Conservation (phyloP, 148 eudicot genomes). For the Rhododendron henanense region DNA sequence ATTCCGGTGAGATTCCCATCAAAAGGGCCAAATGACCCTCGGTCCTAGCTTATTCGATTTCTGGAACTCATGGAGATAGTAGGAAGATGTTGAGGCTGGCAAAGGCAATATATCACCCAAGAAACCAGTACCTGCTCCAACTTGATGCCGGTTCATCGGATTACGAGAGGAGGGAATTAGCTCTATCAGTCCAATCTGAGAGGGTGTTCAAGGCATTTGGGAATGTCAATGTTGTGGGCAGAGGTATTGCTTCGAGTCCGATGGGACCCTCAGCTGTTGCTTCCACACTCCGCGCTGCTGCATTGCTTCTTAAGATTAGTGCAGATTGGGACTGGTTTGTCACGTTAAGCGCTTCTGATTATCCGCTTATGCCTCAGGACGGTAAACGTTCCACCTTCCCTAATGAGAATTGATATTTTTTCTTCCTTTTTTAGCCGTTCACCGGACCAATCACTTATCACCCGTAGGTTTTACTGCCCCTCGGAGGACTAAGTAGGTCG, state of each 20-base stretch:
- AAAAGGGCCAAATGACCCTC: conserved; percentile 21
- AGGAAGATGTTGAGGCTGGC: conserved; percentile 30
- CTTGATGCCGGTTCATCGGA: conserved; percentile 22
- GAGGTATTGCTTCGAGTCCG: conserved; percentile 16
- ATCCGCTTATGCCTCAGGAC: conserved; percentile 42
- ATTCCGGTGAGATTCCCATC: background rate
- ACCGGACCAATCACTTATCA: background rate
- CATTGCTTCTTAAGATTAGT: conserved; percentile 30
- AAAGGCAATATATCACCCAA: conserved; percentile 35
- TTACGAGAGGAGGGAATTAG: conserved; percentile 26
- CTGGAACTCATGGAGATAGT: conserved; percentile 26
- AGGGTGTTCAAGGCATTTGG: conserved; percentile 21
- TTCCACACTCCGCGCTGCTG: conserved; percentile 36
- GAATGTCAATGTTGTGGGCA: conserved; percentile 39
- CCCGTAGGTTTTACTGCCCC: background rate
- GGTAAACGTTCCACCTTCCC: conserved; percentile 17
- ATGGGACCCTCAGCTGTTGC: conserved; percentile 32
- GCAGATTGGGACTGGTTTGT: conserved; percentile 39
- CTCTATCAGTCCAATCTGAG: conserved; percentile 17
- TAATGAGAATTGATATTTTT: too few species aligned
- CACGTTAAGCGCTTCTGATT: conserved; percentile 28
- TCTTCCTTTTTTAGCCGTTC: background rate
- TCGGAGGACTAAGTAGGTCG: background rate
- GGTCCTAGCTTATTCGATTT: conserved; percentile 31
- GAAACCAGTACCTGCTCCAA: conserved; percentile 36